Evolutionary conservation across 139 green algal genomes (phyloP), one percentile per base, ranked within the genome.

Genomic region (Tetradesmus obliquus): DNA sequence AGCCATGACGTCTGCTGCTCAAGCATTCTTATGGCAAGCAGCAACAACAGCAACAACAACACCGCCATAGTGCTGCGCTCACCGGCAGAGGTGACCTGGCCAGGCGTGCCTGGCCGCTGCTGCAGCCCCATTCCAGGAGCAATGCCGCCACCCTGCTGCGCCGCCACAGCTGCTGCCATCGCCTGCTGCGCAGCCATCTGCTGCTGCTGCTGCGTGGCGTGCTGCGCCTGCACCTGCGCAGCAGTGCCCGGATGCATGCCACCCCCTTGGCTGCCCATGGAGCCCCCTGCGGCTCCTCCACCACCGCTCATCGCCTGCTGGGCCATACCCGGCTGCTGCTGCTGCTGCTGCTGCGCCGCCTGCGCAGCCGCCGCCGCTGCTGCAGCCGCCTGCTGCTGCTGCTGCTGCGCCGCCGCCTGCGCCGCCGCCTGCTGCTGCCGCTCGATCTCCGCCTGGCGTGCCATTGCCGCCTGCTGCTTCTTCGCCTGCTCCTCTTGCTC

Each of bases 161-260:
- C 84, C 13, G 32, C 84, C 20, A 19, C 57, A n/a, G 24, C 55
- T 79, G 32, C 86, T 51, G 85, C 85, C 85, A 88, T 88, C 12
- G 58, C 84, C 85, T 91, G 88, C 55, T 91, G 83, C 55, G 51
- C 51, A 32, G 19, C 20, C 55, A 71, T 60, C 83, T 88, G 83
- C 80, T 79, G 55, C 83, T 74, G 76, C 88, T 91, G 87, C 87
- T 91, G 87, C 32, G 76, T 71, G 3, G 69, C 84, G n/a, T 89
- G 84, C 60, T 89, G 84, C 0, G 84, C 84, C 51, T 88, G 84
- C 66, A 66, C 84, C 57, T 88, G 84, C 66, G 55, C 57, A 24
- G 84, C 84, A 58, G 57, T 88, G 3, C 84, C 84, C 10, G 57
- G 55, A 12, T 79, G 84, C 57, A 79, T 60, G 12, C 8, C 57